phyloP scores from a whole-genome alignment of 345 rosid species.

The Gossypium stocksii region DNA sequence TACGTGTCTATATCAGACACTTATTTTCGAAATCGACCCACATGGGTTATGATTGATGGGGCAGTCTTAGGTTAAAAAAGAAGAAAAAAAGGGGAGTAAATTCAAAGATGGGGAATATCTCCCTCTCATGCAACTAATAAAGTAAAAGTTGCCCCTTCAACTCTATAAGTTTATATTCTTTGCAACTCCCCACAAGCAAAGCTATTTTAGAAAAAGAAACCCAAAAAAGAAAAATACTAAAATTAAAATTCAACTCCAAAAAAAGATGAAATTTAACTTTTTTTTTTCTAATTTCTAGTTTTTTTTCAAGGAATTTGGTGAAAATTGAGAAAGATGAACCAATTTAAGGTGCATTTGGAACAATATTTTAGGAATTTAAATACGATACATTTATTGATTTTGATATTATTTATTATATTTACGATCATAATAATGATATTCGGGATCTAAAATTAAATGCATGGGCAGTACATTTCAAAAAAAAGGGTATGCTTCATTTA shows the following conservation, averaged over 20 bases:
- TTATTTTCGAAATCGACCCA: not conserved
- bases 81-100: conserved; percentile 6
- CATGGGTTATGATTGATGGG: not conserved
- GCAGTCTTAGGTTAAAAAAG: no score
- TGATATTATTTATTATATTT: no score
- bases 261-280: conserved; percentile 28
- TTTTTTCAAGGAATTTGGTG: not conserved
- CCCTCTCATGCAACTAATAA: conserved; percentile 32
- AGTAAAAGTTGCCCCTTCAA: conserved; percentile 25
- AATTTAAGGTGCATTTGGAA: no score
- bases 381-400: no score
- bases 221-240: not conserved
- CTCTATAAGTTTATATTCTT: conserved; percentile 34
- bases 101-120: conserved; percentile 23
- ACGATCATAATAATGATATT: no score
- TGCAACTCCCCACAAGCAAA: conserved; percentile 54
- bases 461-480: no score
- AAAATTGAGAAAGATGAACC: no score
- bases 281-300: conserved; percentile 11
- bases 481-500: no score
- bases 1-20: no score
- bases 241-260: conserved; percentile 11
- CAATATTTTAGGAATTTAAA: no score
- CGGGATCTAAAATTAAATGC: no score
- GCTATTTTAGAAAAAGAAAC: conserved; percentile 20